A percentile compares a stretch with the other conserved stretches of the same genome.
These are phyloP conservation scores for Tolypocladium tundrense DNA, from an alignment of 2,329 filamentous ascomycete species.

Conservation along the genomic window DNA sequence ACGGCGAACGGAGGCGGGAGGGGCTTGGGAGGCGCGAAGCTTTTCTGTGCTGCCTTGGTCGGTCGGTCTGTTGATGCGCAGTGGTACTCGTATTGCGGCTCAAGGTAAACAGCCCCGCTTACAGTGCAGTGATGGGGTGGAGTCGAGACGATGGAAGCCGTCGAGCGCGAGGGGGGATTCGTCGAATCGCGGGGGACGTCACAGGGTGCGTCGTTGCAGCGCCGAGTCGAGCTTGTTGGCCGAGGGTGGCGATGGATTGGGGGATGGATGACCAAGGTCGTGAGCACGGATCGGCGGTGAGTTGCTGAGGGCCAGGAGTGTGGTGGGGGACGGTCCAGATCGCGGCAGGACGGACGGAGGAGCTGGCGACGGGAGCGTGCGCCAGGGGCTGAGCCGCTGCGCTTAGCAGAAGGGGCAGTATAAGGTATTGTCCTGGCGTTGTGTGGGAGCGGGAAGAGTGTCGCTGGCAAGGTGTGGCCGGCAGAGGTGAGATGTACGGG, in stretches of 20 bases:
- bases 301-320: background rate
- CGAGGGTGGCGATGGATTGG: background rate
- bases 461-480: background rate
- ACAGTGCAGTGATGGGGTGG: background rate
- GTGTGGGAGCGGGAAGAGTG: background rate
- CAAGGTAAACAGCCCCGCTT: background rate
- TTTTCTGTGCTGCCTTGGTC: background rate
- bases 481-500: background rate
- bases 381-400: background rate
- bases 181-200: background rate
- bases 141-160: background rate
- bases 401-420: background rate
- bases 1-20: background rate
- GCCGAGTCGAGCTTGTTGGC: background rate
- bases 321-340: slow-evolving; percentile 1
- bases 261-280: background rate
- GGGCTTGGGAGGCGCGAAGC: background rate
- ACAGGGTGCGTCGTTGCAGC: background rate
- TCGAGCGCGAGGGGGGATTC: background rate
- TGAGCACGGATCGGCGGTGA: slow-evolving; percentile 1
- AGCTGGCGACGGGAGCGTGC: background rate
- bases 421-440: background rate
- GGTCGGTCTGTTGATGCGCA: background rate
- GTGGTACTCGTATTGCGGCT: background rate
- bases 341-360: background rate